Evolutionary conservation across 1,284 basidiomycete genomes (phyloP).

Genomic region (Heliocybe sulcata): DNA sequence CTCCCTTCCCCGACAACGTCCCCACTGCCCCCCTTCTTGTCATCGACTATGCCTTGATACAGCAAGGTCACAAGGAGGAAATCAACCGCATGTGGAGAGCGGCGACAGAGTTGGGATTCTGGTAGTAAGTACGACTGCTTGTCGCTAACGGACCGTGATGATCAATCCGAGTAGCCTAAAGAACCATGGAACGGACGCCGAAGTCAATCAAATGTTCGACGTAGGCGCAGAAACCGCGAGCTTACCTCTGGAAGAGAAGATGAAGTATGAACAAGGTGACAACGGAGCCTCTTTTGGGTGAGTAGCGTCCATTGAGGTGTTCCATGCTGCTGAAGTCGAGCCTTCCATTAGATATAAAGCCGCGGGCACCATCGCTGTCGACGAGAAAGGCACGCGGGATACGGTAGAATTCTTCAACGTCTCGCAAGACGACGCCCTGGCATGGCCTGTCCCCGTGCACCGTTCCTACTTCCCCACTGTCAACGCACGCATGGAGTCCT

Average conservation of each 20-base stretch:
- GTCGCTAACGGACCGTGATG: background rate
- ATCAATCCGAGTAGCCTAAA: slow-evolving; percentile 36
- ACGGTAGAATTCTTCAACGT: slow-evolving; percentile 62
- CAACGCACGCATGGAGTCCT: slow-evolving; percentile 39
- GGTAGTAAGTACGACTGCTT: slow-evolving; percentile 37
- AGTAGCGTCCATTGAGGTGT: slow-evolving; percentile 5
- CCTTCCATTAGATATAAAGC: slow-evolving; percentile 51
- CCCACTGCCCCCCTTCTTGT: slow-evolving; percentile 42
- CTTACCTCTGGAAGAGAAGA: slow-evolving; percentile 53
- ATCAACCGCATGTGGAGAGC: slow-evolving; percentile 42
- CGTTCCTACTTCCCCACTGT: slow-evolving; percentile 50
- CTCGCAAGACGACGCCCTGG: slow-evolving; percentile 56
- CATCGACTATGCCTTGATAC: slow-evolving; percentile 40
- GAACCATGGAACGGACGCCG: slow-evolving; percentile 51
- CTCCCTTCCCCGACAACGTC: slow-evolving; percentile 42
- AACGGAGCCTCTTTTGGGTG: slow-evolving; percentile 55
- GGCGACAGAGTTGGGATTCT: slow-evolving; percentile 43
- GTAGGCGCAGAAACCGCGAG: slow-evolving; percentile 51
- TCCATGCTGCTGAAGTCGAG: background rate
- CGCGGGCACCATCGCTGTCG: slow-evolving; percentile 52
- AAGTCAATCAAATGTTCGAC: slow-evolving; percentile 51
- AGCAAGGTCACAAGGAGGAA: slow-evolving; percentile 27
- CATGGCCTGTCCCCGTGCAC: slow-evolving; percentile 42
- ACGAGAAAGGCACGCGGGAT: slow-evolving; percentile 51
- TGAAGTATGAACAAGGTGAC: slow-evolving; percentile 62